Evolutionary conservation across 1,284 basidiomycete species (phyloP), one percentile per base, ranked within the genome.

Genomic region (Ganoderma sinense): DNA sequence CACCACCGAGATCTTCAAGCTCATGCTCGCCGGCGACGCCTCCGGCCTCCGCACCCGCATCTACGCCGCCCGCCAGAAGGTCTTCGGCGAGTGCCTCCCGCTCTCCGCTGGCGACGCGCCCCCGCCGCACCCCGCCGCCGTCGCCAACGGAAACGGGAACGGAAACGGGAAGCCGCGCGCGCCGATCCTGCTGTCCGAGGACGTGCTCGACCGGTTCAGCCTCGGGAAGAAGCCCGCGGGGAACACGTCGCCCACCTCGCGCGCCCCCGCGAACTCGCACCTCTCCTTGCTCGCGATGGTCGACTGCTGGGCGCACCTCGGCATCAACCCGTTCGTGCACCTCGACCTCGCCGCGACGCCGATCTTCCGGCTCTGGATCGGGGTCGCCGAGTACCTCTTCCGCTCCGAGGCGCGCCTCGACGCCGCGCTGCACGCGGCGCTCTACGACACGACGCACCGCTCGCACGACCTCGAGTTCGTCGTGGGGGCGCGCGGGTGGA

Each of bases 231-330:
- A 72, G 55, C 76, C 76, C 23, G 45, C 71, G 29, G 65, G 62
- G 31, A 62, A 67, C 61, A 48, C 13, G 58, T 14, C 51, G 8
- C 63, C 64, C 48, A 64, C 67, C 55, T 58, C 69, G 65, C 74
- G 70, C 0, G 71, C 74, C 13, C 74, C 79, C 8, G 88, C 89
- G 41, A 99, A 99, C 81, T 98, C 96, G 14, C 98, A 99, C 81
- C 89, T 99, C 65, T 93, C 96, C 11, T 86, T 99, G n/a, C 88
- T 99, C 58, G 97, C 97, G 20, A 99, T 99, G 94, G 98, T 99
- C 41, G 98, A 99, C 82, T 98, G 96, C 79, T 99, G 97, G 98
- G 92, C 95, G 13, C 87, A 89, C 61, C 89, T 99, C 66, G 85
- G 85, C 5, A 97, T 99, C 79, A 89, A 95, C 68, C 98, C 97